These are phyloP conservation scores for Phyllosticta citriasiana DNA, from an alignment of 2,329 filamentous ascomycete species.

Conservation along the genomic window DNA sequence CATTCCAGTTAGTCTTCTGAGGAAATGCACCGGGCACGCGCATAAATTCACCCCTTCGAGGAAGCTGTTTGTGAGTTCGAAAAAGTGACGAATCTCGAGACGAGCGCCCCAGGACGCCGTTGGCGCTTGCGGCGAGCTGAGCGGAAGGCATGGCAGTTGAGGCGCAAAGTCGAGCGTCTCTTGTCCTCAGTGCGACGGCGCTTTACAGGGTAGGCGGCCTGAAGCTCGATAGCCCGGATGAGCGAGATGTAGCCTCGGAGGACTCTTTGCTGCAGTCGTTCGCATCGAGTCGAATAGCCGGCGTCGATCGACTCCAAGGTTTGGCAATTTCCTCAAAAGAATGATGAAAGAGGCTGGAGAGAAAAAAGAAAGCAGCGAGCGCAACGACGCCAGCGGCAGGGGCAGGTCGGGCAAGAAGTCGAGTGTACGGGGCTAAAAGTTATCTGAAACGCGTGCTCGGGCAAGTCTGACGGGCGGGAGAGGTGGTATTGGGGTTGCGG, in stretches of 20 bases:
- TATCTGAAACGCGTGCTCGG: neutral
- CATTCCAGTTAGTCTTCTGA: constrained; percentile 14
- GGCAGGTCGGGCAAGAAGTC: neutral
- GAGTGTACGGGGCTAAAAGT: neutral
- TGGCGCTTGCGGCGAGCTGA: constrained; percentile 15
- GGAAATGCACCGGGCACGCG: constrained; percentile 19
- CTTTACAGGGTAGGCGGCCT: neutral
- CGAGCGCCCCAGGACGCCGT: constrained; percentile 23
- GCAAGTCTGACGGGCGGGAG: neutral
- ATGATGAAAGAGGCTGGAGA: neutral
- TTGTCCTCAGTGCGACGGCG: neutral
- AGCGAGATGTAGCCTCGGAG: neutral
- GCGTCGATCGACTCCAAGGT: neutral
- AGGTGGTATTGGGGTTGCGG: neutral
- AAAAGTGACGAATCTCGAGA: constrained; percentile 19
- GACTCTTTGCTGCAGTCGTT: neutral
- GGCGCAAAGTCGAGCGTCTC: neutral
- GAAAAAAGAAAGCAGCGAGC: neutral
- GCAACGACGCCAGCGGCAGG: neutral
- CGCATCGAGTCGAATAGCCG: neutral
- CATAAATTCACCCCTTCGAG: constrained; percentile 19
- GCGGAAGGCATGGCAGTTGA: constrained; percentile 7
- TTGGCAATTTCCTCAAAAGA: neutral
- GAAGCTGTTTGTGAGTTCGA: constrained; percentile 19
- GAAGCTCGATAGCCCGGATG: neutral